Evolutionary conservation across 768 basidiomycete species (phyloP).

Genomic region (Tylopilus intermedius): DNA sequence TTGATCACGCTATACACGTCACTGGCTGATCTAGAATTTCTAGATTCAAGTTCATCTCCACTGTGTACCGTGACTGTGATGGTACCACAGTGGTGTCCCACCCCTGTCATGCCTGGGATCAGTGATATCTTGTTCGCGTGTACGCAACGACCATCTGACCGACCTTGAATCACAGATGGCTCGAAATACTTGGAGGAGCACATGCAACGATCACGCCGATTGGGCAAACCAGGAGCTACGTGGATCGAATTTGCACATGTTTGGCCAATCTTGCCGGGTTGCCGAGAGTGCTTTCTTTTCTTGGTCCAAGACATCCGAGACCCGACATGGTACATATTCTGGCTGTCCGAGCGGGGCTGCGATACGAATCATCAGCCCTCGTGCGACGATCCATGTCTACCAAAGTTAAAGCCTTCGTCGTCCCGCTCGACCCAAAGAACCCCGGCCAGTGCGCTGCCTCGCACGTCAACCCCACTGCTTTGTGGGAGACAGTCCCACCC

Average conservation of each 20-base stretch:
- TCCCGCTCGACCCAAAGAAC: constrained; percentile 51
- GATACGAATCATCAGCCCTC: constrained; percentile 17
- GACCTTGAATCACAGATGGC: not conserved
- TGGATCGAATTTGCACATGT: too few relatives aligned
- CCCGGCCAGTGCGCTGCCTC: constrained; percentile 27
- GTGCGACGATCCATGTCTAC: constrained; percentile 43
- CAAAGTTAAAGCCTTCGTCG: constrained; percentile 42
- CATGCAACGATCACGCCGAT: not conserved
- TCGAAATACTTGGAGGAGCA: too few relatives aligned
- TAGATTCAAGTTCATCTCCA: too few relatives aligned
- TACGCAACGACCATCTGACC: not conserved
- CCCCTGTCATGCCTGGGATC: too few relatives aligned
- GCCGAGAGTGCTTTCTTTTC: not conserved
- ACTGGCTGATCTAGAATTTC: too few relatives aligned
- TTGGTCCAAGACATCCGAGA: constrained; percentile 13
- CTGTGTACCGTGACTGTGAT: too few relatives aligned
- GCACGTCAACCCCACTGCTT: constrained; percentile 40
- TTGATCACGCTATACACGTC: too few relatives aligned
- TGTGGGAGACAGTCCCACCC: constrained; percentile 50
- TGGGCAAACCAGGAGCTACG: too few relatives aligned
- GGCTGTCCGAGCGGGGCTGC: constrained; percentile 15
- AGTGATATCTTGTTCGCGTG: too few relatives aligned
- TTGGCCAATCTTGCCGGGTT: too few relatives aligned
- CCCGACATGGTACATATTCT: constrained; percentile 14
- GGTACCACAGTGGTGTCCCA: too few relatives aligned